Evolutionary conservation across 2,329 filamentous ascomycete species (phyloP).

Genomic region (Orbilia ellipsospora): DNA sequence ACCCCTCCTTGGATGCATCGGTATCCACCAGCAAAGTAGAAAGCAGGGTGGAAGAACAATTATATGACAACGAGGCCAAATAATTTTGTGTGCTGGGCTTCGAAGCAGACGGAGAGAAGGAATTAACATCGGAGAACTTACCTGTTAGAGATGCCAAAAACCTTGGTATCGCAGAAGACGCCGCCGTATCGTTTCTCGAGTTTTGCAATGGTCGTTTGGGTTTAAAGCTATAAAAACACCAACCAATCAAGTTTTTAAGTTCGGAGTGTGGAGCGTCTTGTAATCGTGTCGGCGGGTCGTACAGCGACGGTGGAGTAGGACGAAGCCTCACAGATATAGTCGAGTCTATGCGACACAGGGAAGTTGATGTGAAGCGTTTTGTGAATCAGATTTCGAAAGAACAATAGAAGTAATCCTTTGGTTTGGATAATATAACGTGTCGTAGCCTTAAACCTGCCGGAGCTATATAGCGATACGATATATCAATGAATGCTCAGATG

Average conservation of each 20-base stretch:
- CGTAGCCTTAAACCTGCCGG: slow-evolving; percentile 16
- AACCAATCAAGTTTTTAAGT: slow-evolving; percentile 44
- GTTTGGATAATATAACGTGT: slow-evolving; percentile 14
- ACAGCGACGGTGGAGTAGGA: slow-evolving; percentile 47
- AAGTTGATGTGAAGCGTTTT: slow-evolving; percentile 13
- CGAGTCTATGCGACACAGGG: slow-evolving; percentile 22
- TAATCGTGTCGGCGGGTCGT: slow-evolving; percentile 45
- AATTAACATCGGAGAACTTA: slow-evolving; percentile 47
- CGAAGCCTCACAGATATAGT: slow-evolving; percentile 20
- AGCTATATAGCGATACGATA: slow-evolving; percentile 15
- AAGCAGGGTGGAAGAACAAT: slow-evolving; percentile 13
- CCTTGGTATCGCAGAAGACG: slow-evolving; percentile 38
- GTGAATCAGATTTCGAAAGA: slow-evolving; percentile 28
- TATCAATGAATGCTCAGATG: slow-evolving; percentile 7
- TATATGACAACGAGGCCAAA: slow-evolving; percentile 11
- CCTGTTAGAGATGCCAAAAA: slow-evolving; percentile 40
- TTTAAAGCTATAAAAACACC: slow-evolving; percentile 27
- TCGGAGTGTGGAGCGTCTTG: slow-evolving; percentile 44
- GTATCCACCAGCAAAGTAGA: slow-evolving; percentile 13
- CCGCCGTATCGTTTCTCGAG: slow-evolving; percentile 33
- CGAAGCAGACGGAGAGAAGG: slow-evolving; percentile 15
- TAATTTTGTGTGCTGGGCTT: slow-evolving; percentile 15
- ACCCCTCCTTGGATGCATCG: slow-evolving; percentile 7
- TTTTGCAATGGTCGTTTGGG: slow-evolving; percentile 50
- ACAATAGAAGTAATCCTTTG: slow-evolving; percentile 12